Conservation (phyloP, 2,329 filamentous ascomycete genomes). For the Mycocentrospora acerina region DNA sequence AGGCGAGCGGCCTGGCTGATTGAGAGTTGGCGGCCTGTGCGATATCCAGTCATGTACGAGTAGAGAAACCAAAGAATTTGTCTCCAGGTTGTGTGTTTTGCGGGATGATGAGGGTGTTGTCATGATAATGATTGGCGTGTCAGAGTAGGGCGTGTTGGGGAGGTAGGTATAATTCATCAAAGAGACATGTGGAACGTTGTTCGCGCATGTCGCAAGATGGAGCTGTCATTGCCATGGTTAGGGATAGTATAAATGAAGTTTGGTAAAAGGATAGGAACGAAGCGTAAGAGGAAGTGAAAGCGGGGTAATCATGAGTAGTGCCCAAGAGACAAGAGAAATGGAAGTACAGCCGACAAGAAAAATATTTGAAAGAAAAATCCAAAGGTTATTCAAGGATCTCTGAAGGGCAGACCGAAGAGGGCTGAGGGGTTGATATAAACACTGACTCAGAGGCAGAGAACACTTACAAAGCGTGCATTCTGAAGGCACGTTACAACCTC, state of each 20-base stretch:
- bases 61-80: slow-evolving; percentile 85
- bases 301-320: neutral
- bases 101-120: slow-evolving; percentile 79
- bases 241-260: neutral
- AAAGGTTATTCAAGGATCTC: slow-evolving; percentile 6
- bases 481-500: slow-evolving; percentile 90
- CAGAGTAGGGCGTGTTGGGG: slow-evolving; percentile 67
- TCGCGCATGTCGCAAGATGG: slow-evolving; percentile 86
- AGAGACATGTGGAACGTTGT: slow-evolving; percentile 84
- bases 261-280: neutral
- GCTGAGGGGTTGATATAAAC: neutral
- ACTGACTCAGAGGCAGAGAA: slow-evolving; percentile 1
- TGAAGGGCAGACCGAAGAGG: neutral
- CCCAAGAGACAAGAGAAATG: neutral
- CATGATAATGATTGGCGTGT: slow-evolving; percentile 74
- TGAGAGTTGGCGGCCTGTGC: slow-evolving; percentile 79
- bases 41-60: slow-evolving; percentile 99
- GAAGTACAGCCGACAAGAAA: neutral
- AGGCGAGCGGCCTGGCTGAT: slow-evolving; percentile 52
- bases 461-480: slow-evolving; percentile 85
- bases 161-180: slow-evolving; percentile 99
- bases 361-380: no score
- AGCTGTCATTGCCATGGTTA: slow-evolving; percentile 60
- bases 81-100: slow-evolving; percentile 78
- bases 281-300: neutral